Conservation (phyloP, 495 filamentous ascomycete species). For the Penicillium dipodomyicola region DNA sequence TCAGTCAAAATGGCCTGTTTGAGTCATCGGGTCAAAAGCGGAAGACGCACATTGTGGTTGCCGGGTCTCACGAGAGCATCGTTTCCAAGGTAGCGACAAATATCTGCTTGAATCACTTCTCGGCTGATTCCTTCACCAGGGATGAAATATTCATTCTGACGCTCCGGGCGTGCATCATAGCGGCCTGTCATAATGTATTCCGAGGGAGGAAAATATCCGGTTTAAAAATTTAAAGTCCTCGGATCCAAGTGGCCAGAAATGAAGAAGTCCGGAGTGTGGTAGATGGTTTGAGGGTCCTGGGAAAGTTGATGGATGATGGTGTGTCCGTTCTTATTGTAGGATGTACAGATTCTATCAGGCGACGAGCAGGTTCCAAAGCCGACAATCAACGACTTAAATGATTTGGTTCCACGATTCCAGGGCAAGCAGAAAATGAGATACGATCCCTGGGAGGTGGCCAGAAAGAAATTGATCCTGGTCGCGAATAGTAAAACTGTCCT, state of each 20-base stretch:
- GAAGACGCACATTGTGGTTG: constrained; percentile 67
- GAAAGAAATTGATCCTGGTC: constrained; percentile 19
- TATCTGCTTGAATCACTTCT: constrained; percentile 92
- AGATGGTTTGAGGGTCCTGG: constrained; percentile 14
- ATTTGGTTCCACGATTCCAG: constrained; percentile 15
- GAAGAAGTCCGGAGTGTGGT: constrained; percentile 20
- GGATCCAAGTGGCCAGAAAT: constrained; percentile 38
- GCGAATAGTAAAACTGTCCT: constrained; percentile 22
- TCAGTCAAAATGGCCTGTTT: constrained; percentile 29
- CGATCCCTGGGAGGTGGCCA: constrained; percentile 25
- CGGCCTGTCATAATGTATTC: constrained; percentile 46
- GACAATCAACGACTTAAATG: constrained; percentile 25
- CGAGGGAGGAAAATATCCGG: constrained; percentile 30
- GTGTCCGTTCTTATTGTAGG: constrained; percentile 26
- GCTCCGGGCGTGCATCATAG: constrained; percentile 42
- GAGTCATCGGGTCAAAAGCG: constrained; percentile 11
- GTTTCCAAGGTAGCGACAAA: constrained; percentile 89
- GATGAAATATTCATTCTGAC: constrained; percentile 83
- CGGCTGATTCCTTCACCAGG: constrained; percentile 86
- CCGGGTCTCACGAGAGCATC: constrained; percentile 88
- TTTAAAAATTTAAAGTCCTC: constrained; percentile 33
- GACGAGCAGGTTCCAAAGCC: constrained; percentile 19
- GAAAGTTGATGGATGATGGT: constrained; percentile 15
- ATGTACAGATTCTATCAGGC: constrained; percentile 32
- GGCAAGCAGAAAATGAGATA: constrained; percentile 17